These are phyloP conservation scores for Phytophthora meadii DNA, from an alignment of 352 stramenopile species.

Conservation along the genomic window DNA sequence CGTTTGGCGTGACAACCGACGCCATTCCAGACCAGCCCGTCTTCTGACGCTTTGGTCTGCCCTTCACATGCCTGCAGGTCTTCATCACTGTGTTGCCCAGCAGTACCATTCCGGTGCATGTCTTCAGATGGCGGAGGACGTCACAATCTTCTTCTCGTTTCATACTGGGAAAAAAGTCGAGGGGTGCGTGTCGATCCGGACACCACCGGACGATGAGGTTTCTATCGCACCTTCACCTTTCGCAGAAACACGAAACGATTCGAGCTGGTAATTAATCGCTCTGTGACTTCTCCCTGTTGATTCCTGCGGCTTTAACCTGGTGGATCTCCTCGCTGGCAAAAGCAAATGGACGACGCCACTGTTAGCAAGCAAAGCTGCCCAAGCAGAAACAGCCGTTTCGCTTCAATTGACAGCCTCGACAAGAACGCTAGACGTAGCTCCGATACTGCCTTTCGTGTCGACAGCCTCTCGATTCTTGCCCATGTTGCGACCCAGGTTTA, in stretches of 20 bases:
- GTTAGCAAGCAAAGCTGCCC: conserved; percentile 20
- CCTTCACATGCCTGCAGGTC: no score
- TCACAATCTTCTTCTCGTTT: conserved; percentile 9
- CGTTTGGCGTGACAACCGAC: background rate
- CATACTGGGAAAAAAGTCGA: background rate
- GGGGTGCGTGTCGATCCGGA: background rate
- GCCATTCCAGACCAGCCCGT: background rate
- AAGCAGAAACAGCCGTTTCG: conserved; percentile 30
- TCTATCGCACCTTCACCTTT: conserved; percentile 17
- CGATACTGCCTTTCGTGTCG: conserved; percentile 2
- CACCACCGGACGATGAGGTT: conserved; percentile 23
- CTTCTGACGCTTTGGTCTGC: no score
- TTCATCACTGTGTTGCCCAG: background rate
- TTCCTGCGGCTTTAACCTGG: background rate
- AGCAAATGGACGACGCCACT: conserved; percentile 15
- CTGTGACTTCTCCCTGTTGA: background rate
- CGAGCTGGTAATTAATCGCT: conserved; percentile 12
- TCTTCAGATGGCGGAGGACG: background rate
- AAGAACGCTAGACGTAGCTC: background rate
- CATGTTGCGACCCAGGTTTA: background rate
- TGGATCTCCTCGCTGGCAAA: background rate
- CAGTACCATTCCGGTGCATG: background rate
- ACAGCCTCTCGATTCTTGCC: background rate
- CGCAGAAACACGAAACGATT: background rate
- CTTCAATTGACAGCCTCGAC: conserved; percentile 14